Evolutionary conservation across 495 filamentous ascomycete species (phyloP).

Genomic region (Xylaria grammica): DNA sequence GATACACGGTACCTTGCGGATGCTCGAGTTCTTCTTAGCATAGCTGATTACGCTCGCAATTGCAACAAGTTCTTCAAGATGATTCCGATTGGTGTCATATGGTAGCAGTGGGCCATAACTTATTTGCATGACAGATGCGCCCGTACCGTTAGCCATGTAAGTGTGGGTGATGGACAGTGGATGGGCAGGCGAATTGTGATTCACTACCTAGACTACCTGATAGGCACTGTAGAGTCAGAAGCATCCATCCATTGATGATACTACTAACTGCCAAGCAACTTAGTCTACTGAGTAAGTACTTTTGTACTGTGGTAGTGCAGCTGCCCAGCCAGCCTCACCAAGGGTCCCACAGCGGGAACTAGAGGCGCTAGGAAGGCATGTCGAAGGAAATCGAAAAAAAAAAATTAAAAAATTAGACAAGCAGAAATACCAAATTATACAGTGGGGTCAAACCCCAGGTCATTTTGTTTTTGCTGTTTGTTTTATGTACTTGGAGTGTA

Average conservation of each 20-base stretch:
- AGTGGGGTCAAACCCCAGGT: constrained; percentile 7
- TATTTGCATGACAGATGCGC: constrained; percentile 23
- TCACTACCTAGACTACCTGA: constrained; percentile 6
- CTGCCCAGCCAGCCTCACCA: constrained; percentile 33
- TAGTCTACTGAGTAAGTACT: neutral
- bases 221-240: too few species aligned
- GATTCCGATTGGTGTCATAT: constrained; percentile 20
- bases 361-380: constrained; percentile 16
- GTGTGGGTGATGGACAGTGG: constrained; percentile 18
- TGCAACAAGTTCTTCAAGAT: constrained; percentile 20
- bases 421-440: neutral
- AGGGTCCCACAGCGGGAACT: constrained; percentile 42
- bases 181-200: constrained; percentile 20
- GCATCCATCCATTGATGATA: neutral
- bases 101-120: constrained; percentile 9
- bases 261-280: neutral
- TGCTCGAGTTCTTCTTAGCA: constrained; percentile 23
- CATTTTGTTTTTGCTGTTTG: neutral
- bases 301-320: constrained; percentile 16
- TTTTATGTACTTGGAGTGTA: neutral
- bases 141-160: constrained; percentile 5
- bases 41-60: constrained; percentile 24
- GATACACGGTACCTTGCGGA: constrained; percentile 18
- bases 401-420: constrained; percentile 21
- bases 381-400: constrained; percentile 24